Evolutionary conservation across 257 asterid species (phyloP).

Genomic region (Nicotiana obtusifolia): DNA sequence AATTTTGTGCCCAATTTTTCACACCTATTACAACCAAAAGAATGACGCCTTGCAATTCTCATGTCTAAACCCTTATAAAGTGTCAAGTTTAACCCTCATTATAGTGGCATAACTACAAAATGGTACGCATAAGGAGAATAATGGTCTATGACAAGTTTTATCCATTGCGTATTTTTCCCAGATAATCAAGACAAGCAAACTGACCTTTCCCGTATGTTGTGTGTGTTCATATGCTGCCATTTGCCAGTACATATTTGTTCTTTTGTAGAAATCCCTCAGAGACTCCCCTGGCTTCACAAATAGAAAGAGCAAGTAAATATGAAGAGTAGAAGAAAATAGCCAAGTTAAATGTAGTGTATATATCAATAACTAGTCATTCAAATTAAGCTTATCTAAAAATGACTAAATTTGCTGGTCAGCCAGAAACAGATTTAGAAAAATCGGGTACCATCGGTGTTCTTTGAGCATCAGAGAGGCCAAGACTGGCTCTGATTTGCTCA

Average conservation of each 20-base stretch:
- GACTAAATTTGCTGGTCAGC: background rate
- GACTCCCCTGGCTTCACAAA: conserved; percentile 79
- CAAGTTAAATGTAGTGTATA: background rate
- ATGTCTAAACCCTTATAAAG: background rate
- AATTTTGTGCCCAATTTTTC: background rate
- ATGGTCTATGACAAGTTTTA: background rate
- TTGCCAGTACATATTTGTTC: conserved; percentile 98
- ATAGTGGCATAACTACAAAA: background rate
- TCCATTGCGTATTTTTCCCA: background rate
- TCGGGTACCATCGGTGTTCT: conserved; percentile 79
- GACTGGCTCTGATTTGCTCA: conserved; percentile 94
- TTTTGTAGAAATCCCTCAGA: conserved; percentile 81
- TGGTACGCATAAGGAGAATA: background rate
- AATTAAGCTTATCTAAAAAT: too few relatives aligned
- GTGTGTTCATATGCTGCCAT: conserved; percentile 99
- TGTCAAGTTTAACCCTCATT: background rate
- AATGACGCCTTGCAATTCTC: background rate
- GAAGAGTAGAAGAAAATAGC: background rate
- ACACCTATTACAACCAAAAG: background rate
- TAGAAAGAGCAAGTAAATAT: conserved; percentile 10
- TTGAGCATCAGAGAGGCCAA: conserved; percentile 97
- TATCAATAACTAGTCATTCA: conserved; percentile 2
- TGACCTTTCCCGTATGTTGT: conserved; percentile 97
- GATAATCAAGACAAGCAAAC: conserved; percentile 21
- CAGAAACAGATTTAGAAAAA: conserved; percentile 6